Conservation (phyloP, 1,284 basidiomycete species). For the Xerocomus nothofagi region DNA sequence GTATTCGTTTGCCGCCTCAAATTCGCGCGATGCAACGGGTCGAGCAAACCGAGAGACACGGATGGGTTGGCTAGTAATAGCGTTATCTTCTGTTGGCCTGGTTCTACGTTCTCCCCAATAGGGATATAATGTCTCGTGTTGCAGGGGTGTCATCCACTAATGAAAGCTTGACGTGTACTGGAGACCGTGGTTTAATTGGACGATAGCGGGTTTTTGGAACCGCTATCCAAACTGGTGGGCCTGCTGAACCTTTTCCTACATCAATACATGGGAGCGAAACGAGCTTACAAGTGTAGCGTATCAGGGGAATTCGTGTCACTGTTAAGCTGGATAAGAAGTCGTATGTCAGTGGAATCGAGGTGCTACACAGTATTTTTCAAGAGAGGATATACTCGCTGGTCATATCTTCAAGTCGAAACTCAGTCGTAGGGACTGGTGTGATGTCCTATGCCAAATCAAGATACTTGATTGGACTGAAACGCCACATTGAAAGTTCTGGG, state of each 20-base stretch:
- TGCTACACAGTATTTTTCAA: no score
- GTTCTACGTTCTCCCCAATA: background rate
- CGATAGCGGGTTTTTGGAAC: background rate
- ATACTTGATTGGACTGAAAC: background rate
- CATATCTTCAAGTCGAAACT: background rate
- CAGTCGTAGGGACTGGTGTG: background rate
- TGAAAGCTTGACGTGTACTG: background rate
- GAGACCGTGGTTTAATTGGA: background rate
- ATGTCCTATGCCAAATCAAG: background rate
- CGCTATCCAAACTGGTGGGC: background rate
- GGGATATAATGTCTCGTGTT: background rate
- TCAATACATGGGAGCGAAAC: slow-evolving; percentile 1
- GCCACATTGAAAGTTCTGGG: no score
- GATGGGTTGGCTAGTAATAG: background rate
- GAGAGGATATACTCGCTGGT: background rate
- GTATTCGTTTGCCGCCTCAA: background rate
- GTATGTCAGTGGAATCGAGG: background rate
- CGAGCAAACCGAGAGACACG: background rate
- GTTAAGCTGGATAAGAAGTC: background rate
- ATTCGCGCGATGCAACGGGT: slow-evolving; percentile 1
- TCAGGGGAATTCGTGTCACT: background rate
- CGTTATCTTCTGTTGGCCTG: background rate
- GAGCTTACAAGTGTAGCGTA: background rate
- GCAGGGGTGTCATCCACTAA: background rate
- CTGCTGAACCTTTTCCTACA: background rate